Evolutionary conservation across 495 filamentous ascomycete genomes (phyloP).

Genomic region (Jackrogersella minutella): DNA sequence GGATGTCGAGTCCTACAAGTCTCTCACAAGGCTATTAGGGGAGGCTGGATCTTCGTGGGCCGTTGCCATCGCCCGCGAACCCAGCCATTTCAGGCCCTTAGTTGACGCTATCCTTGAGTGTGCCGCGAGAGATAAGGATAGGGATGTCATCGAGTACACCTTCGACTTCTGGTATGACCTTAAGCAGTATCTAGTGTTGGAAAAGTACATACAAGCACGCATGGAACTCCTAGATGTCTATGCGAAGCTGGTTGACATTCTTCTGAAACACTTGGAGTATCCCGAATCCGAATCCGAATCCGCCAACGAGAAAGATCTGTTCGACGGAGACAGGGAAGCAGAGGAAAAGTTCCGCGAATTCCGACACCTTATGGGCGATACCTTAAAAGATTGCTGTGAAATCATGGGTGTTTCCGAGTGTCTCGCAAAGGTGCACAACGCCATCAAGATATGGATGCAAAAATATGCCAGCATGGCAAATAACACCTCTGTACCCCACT

Average conservation of each 20-base stretch:
- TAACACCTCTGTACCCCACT: conserved; percentile 82
- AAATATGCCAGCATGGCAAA: conserved; percentile 79
- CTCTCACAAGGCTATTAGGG: conserved; percentile 85
- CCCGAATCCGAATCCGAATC: conserved; percentile 78
- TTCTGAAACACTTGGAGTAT: conserved; percentile 91
- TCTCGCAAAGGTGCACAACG: conserved; percentile 81
- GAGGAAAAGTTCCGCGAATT: conserved; percentile 98
- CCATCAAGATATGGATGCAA: conserved; percentile 86
- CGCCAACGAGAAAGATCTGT: conserved; percentile 80
- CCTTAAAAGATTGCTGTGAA: conserved; percentile 95
- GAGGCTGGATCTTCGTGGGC: conserved; percentile 96
- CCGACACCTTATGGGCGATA: conserved; percentile 95
- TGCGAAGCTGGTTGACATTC: conserved; percentile 87
- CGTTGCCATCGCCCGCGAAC: conserved; percentile 84
- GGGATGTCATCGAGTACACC: conserved; percentile 88
- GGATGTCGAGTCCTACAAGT: conserved; percentile 87
- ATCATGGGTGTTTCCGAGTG: conserved; percentile 93
- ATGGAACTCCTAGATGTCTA: conserved; percentile 78
- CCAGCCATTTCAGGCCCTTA: conserved; percentile 79
- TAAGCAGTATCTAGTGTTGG: conserved; percentile 92
- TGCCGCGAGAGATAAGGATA: conserved; percentile 82
- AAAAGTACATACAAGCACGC: conserved; percentile 85
- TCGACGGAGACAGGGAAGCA: conserved; percentile 92
- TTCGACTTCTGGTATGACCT: conserved; percentile 99
- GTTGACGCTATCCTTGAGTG: conserved; percentile 93